Evolutionary conservation across 2,329 filamentous ascomycete species (phyloP).

Genomic region (Fusarium tricinctum): DNA sequence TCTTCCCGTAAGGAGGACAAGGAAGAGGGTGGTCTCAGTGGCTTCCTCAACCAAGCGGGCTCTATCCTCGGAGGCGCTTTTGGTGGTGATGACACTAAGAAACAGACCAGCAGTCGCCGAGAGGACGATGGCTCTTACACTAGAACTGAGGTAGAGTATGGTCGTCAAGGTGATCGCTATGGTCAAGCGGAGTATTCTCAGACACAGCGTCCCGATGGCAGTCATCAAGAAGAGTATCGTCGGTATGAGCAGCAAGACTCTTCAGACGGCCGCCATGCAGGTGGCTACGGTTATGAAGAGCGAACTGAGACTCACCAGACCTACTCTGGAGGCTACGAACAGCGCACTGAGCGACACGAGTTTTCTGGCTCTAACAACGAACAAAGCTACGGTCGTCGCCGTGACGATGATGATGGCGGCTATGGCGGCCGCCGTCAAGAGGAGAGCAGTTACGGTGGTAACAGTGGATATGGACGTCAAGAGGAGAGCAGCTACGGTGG

Average conservation of each 20-base stretch:
- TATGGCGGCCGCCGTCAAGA: conserved; percentile 28
- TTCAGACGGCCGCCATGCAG: conserved; percentile 54
- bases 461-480: conserved; percentile 11
- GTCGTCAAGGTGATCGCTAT: conserved; percentile 68
- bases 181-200: conserved; percentile 72
- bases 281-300: conserved; percentile 71
- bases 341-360: conserved; percentile 65
- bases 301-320: conserved; percentile 66
- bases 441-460: conserved; percentile 32
- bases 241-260: conserved; percentile 71
- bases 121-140: conserved; percentile 72
- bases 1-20: conserved; percentile 58
- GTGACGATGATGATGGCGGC: conserved; percentile 44
- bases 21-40: conserved; percentile 75
- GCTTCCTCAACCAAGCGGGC: conserved; percentile 77
- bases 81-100: conserved; percentile 67
- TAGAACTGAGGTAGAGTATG: conserved; percentile 73
- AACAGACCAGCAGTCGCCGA: conserved; percentile 66
- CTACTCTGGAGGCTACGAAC: conserved; percentile 69
- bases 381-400: conserved; percentile 49
- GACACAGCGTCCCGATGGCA: conserved; percentile 70
- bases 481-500: conserved; percentile 35
- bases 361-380: conserved; percentile 56
- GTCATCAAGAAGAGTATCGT: conserved; percentile 70
- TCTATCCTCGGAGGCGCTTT: conserved; percentile 75